Evolutionary conservation across 2,329 filamentous ascomycete species (phyloP).

Genomic region (Alternaria incomplexa): DNA sequence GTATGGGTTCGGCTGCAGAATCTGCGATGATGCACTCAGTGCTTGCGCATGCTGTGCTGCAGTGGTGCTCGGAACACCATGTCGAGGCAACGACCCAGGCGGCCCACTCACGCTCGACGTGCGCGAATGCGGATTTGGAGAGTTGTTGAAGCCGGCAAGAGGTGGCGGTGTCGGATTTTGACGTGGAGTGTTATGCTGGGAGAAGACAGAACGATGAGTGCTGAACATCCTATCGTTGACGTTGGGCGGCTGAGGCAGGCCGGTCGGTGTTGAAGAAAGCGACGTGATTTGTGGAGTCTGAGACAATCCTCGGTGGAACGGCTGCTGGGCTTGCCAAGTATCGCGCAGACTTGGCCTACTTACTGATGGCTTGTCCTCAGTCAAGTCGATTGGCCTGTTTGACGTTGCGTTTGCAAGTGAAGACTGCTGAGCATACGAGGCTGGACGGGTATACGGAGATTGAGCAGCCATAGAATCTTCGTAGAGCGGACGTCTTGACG

Average conservation of each 20-base stretch:
- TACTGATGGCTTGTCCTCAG: conserved; percentile 33
- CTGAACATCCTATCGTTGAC: conserved; percentile 30
- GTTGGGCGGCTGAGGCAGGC: conserved; percentile 30
- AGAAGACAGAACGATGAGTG: conserved; percentile 41
- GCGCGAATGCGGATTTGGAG: conserved; percentile 44
- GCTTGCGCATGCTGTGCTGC: conserved; percentile 27
- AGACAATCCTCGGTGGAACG: conserved; percentile 32
- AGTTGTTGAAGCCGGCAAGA: conserved; percentile 35
- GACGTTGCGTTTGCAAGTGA: conserved; percentile 28
- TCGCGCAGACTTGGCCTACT: conserved; percentile 32
- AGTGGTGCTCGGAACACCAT: conserved; percentile 28
- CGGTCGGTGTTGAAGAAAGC: conserved; percentile 36
- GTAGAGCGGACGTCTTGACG: conserved; percentile 35
- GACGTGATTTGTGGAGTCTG: conserved; percentile 34
- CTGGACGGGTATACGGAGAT: conserved; percentile 30
- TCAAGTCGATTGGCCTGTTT: conserved; percentile 40
- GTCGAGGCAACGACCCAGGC: conserved; percentile 31
- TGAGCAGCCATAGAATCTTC: conserved; percentile 32
- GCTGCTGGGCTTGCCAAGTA: conserved; percentile 38
- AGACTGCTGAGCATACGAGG: conserved; percentile 34
- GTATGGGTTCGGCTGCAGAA: conserved; percentile 47
- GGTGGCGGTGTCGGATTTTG: conserved; percentile 46
- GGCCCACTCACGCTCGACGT: conserved; percentile 43
- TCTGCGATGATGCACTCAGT: conserved; percentile 31
- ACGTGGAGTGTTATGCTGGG: conserved; percentile 40